phyloP scores from a whole-genome alignment of 805 yeast species.

The Pichia cabralensis region DNA sequence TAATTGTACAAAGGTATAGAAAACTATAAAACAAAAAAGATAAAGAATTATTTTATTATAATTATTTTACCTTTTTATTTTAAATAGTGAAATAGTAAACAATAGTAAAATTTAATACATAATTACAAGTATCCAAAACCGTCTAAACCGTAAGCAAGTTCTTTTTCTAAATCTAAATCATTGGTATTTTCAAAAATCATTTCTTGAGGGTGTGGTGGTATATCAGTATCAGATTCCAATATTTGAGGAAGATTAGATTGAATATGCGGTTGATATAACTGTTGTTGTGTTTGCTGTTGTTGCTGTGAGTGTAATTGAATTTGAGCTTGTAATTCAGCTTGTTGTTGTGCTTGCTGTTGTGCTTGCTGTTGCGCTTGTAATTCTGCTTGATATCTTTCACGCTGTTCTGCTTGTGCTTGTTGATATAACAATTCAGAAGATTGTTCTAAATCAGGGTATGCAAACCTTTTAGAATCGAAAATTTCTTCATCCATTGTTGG shows the following conservation, averaged over 20 bases:
- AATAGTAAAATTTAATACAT: too few species aligned
- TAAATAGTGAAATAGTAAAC: too few species aligned
- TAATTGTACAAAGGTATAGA: too few species aligned
- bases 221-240: constrained; percentile 38
- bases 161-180: constrained; percentile 47
- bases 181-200: constrained; percentile 20
- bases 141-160: constrained; percentile 60
- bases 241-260: too few species aligned
- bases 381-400: constrained; percentile 5
- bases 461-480: constrained; percentile 12
- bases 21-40: too few species aligned
- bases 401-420: constrained; percentile 16
- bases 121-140: constrained; percentile 33
- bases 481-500: constrained; percentile 10
- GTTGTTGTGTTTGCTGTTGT: constrained; percentile 8
- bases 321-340: constrained; percentile 12
- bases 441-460: constrained; percentile 8
- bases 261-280: too few species aligned
- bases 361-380: constrained; percentile 12
- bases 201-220: constrained; percentile 59
- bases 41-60: too few species aligned
- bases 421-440: constrained; percentile 10
- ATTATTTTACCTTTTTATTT: too few species aligned
- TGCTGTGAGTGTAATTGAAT: constrained; percentile 1
- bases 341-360: constrained; percentile 2